Evolutionary conservation across 805 yeast genomes (phyloP), one percentile per base, ranked within the genome.

Genomic region (Pachysolen tannophilus): DNA sequence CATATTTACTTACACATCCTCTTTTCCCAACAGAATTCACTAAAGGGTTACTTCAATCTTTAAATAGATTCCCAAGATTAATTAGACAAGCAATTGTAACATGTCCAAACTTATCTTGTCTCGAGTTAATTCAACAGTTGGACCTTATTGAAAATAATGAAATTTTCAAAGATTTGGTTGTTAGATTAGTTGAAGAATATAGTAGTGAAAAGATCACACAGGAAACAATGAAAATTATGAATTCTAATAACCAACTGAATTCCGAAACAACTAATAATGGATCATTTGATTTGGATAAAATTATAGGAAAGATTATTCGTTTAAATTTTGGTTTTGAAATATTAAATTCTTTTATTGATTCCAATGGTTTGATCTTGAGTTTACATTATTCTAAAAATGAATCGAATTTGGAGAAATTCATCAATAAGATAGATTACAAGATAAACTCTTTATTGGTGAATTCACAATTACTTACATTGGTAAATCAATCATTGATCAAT

Each of bases 1-100:
- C 81, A 1, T 88, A 84, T 50, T 64, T 88, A 23, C 64, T 90
- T 42, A 82, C 95, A 3, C 95, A 90, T 60, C 96, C 96, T 13
- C 60, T 85, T 14, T 87, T 81, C 57, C 96, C 97, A 8, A 55
- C 63, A 11, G 59, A 65, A 14, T 70, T 66, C 40, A 64, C 84
- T 8, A 56, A 60, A 4, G 77, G 76, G 2, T 53, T 88, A 30
- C 57, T 90, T 29, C 50, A 63, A 11, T 61, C 58, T 26, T 60
- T 85, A 19, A 42, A 44, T 20, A 65, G 67, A 30, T 65, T 70
- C 40, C 78, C 85, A 25, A 71, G 82, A 41, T 65, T 87, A 38
- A 67, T 81, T 54, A 75, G 86, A 57, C 95, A 83, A 54, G 90
- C 94, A 1, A 72, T 86, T 33, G 82, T 79, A 10, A 78, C 92